Evolutionary conservation across 2,329 filamentous ascomycete genomes (phyloP).

Genomic region (Nemania sp.): DNA sequence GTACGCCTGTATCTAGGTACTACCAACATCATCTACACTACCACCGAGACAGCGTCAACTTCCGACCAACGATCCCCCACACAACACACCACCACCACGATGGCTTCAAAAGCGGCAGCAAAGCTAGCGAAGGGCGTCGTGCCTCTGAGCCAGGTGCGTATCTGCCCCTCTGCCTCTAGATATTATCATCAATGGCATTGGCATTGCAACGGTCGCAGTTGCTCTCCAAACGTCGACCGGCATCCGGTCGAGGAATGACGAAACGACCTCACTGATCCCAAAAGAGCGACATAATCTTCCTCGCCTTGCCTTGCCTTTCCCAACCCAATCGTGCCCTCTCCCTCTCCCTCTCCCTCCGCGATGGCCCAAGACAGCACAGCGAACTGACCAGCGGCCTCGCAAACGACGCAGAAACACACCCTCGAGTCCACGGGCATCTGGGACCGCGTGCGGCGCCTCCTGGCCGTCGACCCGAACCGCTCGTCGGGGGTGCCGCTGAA

Average conservation of each 20-base stretch:
- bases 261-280: background rate
- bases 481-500: conserved; percentile 93
- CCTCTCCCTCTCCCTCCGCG: too few species aligned
- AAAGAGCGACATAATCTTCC: too few species aligned
- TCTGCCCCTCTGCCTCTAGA: background rate
- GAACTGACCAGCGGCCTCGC: too few species aligned
- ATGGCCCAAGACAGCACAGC: too few species aligned
- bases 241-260: background rate
- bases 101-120: conserved; percentile 65
- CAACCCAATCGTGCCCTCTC: too few species aligned
- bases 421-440: conserved; percentile 88
- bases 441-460: conserved; percentile 76
- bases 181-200: background rate
- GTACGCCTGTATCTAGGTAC: too few species aligned
- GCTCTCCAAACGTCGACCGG: background rate
- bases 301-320: too few species aligned
- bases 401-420: conserved; percentile 80
- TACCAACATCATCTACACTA: too few species aligned
- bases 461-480: conserved; percentile 84
- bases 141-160: conserved; percentile 62
- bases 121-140: conserved; percentile 61
- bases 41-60: conserved; percentile 17
- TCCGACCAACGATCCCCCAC: conserved; percentile 28
- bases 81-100: conserved; percentile 46
- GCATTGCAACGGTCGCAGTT: background rate